phyloP scores from a whole-genome alignment of 2,329 filamentous ascomycete genomes.

The Fusarium temperatum region DNA sequence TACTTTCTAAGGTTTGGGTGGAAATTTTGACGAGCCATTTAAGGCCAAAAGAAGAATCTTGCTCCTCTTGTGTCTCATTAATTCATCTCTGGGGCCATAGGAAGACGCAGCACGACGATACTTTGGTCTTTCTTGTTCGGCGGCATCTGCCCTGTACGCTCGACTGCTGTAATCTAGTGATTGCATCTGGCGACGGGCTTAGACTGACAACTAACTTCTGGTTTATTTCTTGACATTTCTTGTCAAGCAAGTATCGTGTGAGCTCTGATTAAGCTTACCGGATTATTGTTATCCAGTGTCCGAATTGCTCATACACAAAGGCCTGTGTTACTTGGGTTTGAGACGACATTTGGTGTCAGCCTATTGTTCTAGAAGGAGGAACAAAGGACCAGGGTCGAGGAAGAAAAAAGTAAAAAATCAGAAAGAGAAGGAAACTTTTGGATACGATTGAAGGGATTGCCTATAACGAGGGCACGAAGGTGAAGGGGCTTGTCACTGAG shows the following conservation, averaged over 20 bases:
- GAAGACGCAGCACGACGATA: neutral
- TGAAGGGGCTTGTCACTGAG: neutral
- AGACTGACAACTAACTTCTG: neutral
- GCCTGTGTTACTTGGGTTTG: neutral
- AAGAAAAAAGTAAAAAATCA: neutral
- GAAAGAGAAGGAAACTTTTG: neutral
- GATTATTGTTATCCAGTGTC: neutral
- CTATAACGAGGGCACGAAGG: neutral
- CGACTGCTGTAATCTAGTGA: neutral
- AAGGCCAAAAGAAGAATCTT: neutral
- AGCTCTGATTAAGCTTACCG: neutral
- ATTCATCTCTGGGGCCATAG: neutral
- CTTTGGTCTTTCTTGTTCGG: neutral
- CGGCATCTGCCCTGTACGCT: neutral
- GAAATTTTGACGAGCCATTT: neutral
- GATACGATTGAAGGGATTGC: neutral
- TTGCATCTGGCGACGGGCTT: neutral
- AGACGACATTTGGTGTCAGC: neutral
- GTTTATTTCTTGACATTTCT: too few species aligned
- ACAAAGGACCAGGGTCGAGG: neutral
- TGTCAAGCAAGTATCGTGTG: neutral
- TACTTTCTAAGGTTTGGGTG: neutral
- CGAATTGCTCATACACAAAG: conserved; percentile 1
- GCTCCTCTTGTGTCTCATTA: neutral
- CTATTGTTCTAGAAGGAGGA: neutral